Conservation (phyloP, 2,329 filamentous ascomycete species). For the Aureobasidium namibiae region DNA sequence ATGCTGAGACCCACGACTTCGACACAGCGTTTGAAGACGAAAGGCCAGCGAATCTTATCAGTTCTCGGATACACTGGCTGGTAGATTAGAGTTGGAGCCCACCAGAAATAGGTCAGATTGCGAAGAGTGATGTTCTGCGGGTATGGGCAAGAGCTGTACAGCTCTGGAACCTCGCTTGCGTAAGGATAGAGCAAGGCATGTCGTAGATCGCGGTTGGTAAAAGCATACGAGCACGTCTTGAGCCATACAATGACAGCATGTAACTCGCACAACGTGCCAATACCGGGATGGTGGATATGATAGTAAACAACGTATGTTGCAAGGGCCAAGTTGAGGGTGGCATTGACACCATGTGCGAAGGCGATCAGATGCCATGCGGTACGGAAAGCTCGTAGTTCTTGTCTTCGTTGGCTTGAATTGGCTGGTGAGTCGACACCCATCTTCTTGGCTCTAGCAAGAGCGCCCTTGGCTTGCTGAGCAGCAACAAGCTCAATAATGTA, state of each 20-base stretch:
- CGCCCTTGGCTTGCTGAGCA: slow-evolving; percentile 66
- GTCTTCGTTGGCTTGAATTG: slow-evolving; percentile 48
- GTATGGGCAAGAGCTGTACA: slow-evolving; percentile 80
- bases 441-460: slow-evolving; percentile 49
- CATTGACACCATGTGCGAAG: slow-evolving; percentile 73
- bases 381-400: slow-evolving; percentile 33
- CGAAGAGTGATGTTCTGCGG: slow-evolving; percentile 80
- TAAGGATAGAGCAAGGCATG: slow-evolving; percentile 55
- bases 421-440: slow-evolving; percentile 32
- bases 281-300: slow-evolving; percentile 83
- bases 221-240: slow-evolving; percentile 90
- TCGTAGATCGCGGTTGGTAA: slow-evolving; percentile 91
- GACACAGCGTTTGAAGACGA: slow-evolving; percentile 71
- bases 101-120: slow-evolving; percentile 95
- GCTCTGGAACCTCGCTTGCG: slow-evolving; percentile 61
- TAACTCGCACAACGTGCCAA: slow-evolving; percentile 81
- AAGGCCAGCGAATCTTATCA: slow-evolving; percentile 71
- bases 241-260: slow-evolving; percentile 95
- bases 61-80: slow-evolving; percentile 93
- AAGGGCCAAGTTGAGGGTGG: slow-evolving; percentile 69
- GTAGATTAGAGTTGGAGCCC: slow-evolving; percentile 92
- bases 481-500: slow-evolving; percentile 83
- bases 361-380: slow-evolving; percentile 72
- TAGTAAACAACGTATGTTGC: slow-evolving; percentile 85
- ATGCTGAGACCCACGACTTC: slow-evolving; percentile 72